A percentile compares a stretch with the other conserved stretches of the same genome.
Conservation (phyloP, 1,284 basidiomycete species). For the Leccinum fallax region DNA sequence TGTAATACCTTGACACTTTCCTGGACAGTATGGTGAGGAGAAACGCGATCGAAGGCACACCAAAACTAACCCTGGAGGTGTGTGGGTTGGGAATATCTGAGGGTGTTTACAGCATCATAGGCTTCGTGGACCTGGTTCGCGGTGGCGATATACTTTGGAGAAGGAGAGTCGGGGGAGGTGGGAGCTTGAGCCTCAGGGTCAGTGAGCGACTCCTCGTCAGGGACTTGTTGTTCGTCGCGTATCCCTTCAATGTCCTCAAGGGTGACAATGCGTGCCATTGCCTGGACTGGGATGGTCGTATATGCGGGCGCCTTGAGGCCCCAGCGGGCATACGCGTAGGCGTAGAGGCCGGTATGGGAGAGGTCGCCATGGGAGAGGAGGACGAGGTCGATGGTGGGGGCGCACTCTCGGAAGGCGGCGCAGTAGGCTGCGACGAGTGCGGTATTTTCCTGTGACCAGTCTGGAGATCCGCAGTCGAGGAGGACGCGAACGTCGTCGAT, state of each 20-base stretch:
- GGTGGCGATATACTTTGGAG: constrained; percentile 71
- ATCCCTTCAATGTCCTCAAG: constrained; percentile 83
- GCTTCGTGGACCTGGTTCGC: constrained; percentile 90
- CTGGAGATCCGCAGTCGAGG: constrained; percentile 92
- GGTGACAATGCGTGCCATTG: constrained; percentile 91
- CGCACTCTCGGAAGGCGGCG: constrained; percentile 65
- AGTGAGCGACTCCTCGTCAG: constrained; percentile 36
- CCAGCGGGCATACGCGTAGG: constrained; percentile 89
- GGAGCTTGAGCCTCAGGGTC: constrained; percentile 19
- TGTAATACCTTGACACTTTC: constrained; percentile 88
- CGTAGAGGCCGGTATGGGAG: constrained; percentile 85
- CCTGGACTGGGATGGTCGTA: constrained; percentile 93
- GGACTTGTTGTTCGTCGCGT: constrained; percentile 74
- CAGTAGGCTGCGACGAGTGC: constrained; percentile 64
- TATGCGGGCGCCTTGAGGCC: constrained; percentile 93
- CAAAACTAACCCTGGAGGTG: constrained; percentile 82
- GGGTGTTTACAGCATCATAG: constrained; percentile 89
- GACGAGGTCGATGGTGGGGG: constrained; percentile 81
- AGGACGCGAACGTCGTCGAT: constrained; percentile 94
- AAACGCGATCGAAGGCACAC: constrained; percentile 5
- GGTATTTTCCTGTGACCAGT: constrained; percentile 68
- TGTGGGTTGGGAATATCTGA: constrained; percentile 94
- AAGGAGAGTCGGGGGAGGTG: constrained; percentile 22
- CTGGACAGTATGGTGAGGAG: constrained; percentile 41
- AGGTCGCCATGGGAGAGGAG: constrained; percentile 94